phyloP scores from a whole-genome alignment of 352 stramenopile genomes.

The Phytophthora uliginosa region DNA sequence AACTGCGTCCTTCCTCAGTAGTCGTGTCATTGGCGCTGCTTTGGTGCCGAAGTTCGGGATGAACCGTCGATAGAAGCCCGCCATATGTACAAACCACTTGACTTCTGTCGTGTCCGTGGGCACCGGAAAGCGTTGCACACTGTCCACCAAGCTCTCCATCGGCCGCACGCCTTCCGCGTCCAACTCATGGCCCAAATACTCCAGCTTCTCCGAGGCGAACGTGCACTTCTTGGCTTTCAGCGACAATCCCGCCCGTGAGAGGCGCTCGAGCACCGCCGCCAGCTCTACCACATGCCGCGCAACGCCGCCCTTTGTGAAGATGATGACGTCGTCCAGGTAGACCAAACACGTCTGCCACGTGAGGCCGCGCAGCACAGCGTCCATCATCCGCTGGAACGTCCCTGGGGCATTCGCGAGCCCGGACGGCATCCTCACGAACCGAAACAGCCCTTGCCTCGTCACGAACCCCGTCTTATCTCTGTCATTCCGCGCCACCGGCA shows the following conservation, averaged over 20 bases:
- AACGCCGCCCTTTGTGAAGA: constrained; percentile 25
- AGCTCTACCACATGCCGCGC: constrained; percentile 28
- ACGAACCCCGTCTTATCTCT: constrained; percentile 36
- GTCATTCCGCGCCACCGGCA: constrained; percentile 8
- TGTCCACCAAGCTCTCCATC: constrained; percentile 11
- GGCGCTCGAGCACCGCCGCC: constrained; percentile 21
- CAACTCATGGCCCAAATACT: constrained; percentile 36
- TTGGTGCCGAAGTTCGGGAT: constrained; percentile 24
- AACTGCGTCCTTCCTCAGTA: constrained; percentile 23
- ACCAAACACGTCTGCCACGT: constrained; percentile 39
- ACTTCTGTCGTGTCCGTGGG: constrained; percentile 18
- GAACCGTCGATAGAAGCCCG: constrained; percentile 38
- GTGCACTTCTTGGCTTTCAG: background rate
- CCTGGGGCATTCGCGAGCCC: constrained; percentile 29
- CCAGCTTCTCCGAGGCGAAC: constrained; percentile 8
- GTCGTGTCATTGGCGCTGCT: constrained; percentile 25
- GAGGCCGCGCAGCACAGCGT: constrained; percentile 30
- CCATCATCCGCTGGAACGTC: constrained; percentile 44
- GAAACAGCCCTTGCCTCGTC: constrained; percentile 19
- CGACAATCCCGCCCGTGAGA: background rate
- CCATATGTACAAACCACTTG: constrained; percentile 34
- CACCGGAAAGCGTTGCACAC: constrained; percentile 9
- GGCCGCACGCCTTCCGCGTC: constrained; percentile 15
- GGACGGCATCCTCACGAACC: constrained; percentile 35
- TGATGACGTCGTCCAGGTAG: constrained; percentile 41